A percentile compares a stretch with the other conserved stretches of the same genome.
phyloP scores from a whole-genome alignment of 805 yeast species.

The Lipomyces orientalis region DNA sequence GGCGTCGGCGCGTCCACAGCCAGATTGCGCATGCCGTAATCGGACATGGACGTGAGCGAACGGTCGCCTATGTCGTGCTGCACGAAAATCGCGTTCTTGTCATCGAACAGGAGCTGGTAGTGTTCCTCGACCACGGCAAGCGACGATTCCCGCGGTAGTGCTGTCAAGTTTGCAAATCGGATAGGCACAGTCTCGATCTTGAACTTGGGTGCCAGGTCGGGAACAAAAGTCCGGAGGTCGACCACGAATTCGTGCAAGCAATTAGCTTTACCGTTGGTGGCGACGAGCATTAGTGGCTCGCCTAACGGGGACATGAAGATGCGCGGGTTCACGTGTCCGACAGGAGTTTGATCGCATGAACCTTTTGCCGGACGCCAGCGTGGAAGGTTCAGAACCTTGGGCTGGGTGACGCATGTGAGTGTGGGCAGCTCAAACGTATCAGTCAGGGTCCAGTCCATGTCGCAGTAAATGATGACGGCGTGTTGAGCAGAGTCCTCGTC shows the following conservation, averaged over 20 bases:
- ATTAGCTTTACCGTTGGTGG: constrained; percentile 10
- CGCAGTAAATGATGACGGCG: constrained; percentile 15
- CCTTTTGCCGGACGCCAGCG: constrained; percentile 14
- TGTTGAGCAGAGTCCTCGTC: neutral
- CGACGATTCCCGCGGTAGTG: constrained; percentile 14
- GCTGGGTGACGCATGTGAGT: constrained; percentile 12
- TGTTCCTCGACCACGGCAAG: constrained; percentile 16
- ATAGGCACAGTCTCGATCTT: constrained; percentile 22
- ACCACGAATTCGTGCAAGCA: constrained; percentile 26
- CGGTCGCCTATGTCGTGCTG: constrained; percentile 19
- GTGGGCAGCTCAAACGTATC: constrained; percentile 8
- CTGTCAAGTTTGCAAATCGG: constrained; percentile 13
- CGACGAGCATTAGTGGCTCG: constrained; percentile 29
- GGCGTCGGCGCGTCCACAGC: constrained; percentile 21
- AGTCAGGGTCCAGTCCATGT: constrained; percentile 22
- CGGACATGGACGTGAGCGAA: constrained; percentile 14
- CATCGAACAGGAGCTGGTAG: constrained; percentile 29
- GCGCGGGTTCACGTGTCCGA: constrained; percentile 27
- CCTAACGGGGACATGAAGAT: constrained; percentile 29
- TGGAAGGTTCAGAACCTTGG: constrained; percentile 8
- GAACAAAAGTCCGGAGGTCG: constrained; percentile 24
- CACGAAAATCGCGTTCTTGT: constrained; percentile 19
- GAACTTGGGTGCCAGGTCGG: constrained; percentile 24
- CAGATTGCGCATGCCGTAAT: constrained; percentile 22
- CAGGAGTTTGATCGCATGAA: constrained; percentile 13